Conservation (phyloP, 768 basidiomycete genomes). For the Lyophyllum semitale region DNA sequence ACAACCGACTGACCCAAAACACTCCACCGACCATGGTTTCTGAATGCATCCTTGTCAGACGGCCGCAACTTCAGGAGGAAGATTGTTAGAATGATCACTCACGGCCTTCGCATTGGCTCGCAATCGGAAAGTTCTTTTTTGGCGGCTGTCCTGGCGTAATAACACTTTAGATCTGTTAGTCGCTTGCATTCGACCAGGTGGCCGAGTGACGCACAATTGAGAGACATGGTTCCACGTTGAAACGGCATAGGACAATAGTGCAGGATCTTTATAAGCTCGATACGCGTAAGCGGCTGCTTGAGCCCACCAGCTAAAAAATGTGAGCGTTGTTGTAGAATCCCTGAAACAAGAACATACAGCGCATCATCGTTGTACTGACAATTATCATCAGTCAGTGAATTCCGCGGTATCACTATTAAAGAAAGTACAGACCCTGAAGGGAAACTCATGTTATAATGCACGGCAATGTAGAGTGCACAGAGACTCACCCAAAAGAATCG, state of each 20-base stretch:
- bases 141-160: too few relatives aligned
- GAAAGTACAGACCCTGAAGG: slow-evolving; percentile 3
- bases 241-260: slow-evolving; percentile 43
- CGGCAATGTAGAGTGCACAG: not conserved
- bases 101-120: too few relatives aligned
- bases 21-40: slow-evolving; percentile 56
- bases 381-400: slow-evolving; percentile 9
- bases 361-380: slow-evolving; percentile 48
- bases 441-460: not conserved
- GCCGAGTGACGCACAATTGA: slow-evolving; percentile 36
- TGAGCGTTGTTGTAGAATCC: too few relatives aligned
- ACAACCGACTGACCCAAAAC: slow-evolving; percentile 44
- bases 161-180: too few relatives aligned
- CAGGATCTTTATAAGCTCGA: slow-evolving; percentile 44
- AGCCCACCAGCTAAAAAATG: slow-evolving; percentile 55
- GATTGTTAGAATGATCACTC: too few relatives aligned
- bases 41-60: too few relatives aligned
- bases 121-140: too few relatives aligned
- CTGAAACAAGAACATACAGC: slow-evolving; percentile 27
- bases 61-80: too few relatives aligned
- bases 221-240: slow-evolving; percentile 51
- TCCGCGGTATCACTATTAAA: slow-evolving; percentile 1
- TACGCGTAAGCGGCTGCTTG: slow-evolving; percentile 51
- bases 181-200: slow-evolving; percentile 33
- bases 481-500: slow-evolving; percentile 42